Conservation (phyloP, 2,329 filamentous ascomycete genomes). For the Verticillium dahliae region DNA sequence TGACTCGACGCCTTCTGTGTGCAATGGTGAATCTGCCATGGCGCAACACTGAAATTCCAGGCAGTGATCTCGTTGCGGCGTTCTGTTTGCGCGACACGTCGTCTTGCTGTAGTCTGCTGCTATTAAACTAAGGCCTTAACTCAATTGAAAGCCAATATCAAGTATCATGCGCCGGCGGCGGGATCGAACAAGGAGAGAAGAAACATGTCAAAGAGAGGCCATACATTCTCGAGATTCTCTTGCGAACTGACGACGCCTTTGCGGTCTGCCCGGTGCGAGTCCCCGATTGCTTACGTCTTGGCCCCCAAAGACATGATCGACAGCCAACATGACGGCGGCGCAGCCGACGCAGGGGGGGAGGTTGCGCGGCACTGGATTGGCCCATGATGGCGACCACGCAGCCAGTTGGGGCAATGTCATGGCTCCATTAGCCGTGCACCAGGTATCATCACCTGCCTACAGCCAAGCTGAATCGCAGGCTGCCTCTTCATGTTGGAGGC, state of each 20-base stretch:
- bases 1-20: constrained; percentile 2
- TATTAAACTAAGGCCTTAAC: not conserved
- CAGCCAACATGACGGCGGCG: constrained; percentile 7
- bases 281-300: constrained; percentile 2
- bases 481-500: constrained; percentile 5
- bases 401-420: constrained; percentile 4
- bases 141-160: not conserved
- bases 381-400: constrained; percentile 9
- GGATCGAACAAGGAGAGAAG: not conserved
- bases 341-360: not conserved
- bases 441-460: not conserved
- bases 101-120: not conserved
- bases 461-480: not conserved
- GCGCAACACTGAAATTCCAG: not conserved
- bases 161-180: not conserved
- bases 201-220: not conserved
- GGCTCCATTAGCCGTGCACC: constrained; percentile 5
- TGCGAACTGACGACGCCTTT: not conserved
- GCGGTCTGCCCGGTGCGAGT: not conserved
- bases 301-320: constrained; percentile 7
- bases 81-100: not conserved
- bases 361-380: constrained; percentile 6
- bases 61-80: not conserved
- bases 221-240: not conserved
- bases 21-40: constrained; percentile 1